Evolutionary conservation across 305 asterid genomes (phyloP), one percentile per base, ranked within the genome.

Genomic region (Plantago coronopus): DNA sequence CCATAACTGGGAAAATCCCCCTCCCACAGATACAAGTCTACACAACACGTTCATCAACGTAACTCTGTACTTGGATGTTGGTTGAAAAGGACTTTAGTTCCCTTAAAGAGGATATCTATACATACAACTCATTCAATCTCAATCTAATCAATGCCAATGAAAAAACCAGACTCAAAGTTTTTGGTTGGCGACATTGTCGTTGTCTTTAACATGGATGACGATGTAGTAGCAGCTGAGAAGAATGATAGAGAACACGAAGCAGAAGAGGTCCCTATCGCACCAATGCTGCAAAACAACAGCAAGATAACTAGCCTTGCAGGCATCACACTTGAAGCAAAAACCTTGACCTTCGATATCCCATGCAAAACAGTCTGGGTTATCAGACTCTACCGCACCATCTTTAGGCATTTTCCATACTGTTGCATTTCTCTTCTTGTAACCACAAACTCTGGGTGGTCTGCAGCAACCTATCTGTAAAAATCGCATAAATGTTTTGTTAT

Each of bases 261-360:
- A 59, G 17, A 59, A n/a, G 20, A 59, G 49, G 40, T 59, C 64
- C 25, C 64, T 22, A 11, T 59, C 29, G 25, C 40, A 59, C 64
- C 64, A 59, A 59, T 59, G 64, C 0, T 57, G 57, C 47, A 61
- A 17, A 29, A 47, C 27, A 4, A 61, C 65, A 17, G 57, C 47
- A 25, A 46, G 31, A 17, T 3, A 31, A 47, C 29, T 56, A 44
- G 65, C 47, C 65, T 61, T 61, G 65, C 65, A 61, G 12, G 65
- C 18, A 16, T 61, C 57, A 12, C 65, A 61, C 27, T 61, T 44
- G 19, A 61, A 61, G 57, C 65, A 61, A 48, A 12, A 61, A 27
- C 54, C 44, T 17, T n/a, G n/a, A 5, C 23, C 57, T 3, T 44
- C 43, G 17, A 57, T 8, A 40, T 57, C 62, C 65, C 65, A 46